Base-by-base conservation (phyloP, 2,329 filamentous ascomycete species). In the Cladosporium sp. region DNA sequence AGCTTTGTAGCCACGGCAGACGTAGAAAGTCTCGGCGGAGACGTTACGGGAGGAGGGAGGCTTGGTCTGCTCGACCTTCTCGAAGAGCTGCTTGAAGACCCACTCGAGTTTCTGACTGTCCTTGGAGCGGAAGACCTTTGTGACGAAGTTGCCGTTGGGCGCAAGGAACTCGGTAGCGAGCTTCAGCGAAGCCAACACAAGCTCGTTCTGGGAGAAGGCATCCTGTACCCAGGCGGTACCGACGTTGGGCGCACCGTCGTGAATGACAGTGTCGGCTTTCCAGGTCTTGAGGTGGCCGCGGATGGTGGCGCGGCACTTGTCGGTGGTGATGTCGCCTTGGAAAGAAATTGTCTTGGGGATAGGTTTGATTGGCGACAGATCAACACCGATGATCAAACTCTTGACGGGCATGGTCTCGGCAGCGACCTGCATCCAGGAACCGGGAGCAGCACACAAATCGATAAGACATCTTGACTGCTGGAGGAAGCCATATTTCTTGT, bases 171-270 rank as follows among this genome's bases (percentile, higher is more conserved):
- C 92, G 0, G 90, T 96, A 3, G 93, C 93, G 51, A 99, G 76
- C 69, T 95, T 96, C 78, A 99, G 79, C 7, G 89, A 87, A 67
- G 96, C 88, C 50, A 99, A 75, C 11, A 88, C 89, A 47, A 99
- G 76, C 72, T 97, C 92, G 53, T 92, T 93, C 72, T 99, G 93
- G 56, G 92, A 92, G 79, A 96, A 99, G 39, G 93, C 93, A 76
- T 99, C 93, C 73, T 99, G 93, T 38, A 91, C 87, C 93, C 93
- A 99, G 0, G 93, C 91, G 1, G 90, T 92, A 83, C 93, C 93
- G 52, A 99, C 93, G 64, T 99, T 99, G 41, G 93, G 93, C 1
- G 93, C 93, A 71, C 93, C 93, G 68, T 99, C 93, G 73, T 99
- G 93, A 34, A 99, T 77, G 4, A 99, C 93, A 0, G 88, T 89